phyloP scores from a whole-genome alignment of 2,329 filamentous ascomycete genomes.

The Talaromyces atroroseus region DNA sequence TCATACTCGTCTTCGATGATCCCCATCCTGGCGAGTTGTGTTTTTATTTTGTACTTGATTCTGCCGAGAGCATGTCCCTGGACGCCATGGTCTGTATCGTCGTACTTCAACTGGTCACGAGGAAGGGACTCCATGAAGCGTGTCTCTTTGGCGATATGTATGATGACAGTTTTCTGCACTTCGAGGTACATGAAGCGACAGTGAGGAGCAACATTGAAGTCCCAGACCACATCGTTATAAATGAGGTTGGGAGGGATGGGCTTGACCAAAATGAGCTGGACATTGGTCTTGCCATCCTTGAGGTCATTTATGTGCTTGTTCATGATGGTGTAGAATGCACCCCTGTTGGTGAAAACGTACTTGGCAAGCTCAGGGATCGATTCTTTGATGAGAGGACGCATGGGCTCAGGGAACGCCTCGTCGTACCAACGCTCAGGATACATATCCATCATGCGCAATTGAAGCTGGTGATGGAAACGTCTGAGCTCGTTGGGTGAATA shows the following conservation, averaged over 20 bases:
- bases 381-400: neutral
- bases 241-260: neutral
- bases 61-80: conserved; percentile 9
- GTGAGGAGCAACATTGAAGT: conserved; percentile 6
- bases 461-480: neutral
- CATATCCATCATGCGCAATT: neutral
- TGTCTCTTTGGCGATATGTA: conserved; percentile 6
- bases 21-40: conserved; percentile 2
- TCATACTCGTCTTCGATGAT: neutral
- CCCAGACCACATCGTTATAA: neutral
- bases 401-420: neutral
- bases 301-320: neutral
- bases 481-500: neutral
- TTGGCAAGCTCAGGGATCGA: neutral
- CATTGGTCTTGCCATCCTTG: neutral
- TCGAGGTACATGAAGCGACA: conserved; percentile 11
- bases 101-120: neutral
- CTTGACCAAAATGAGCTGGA: neutral
- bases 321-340: neutral
- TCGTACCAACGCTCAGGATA: neutral
- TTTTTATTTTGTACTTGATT: neutral
- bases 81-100: conserved; percentile 6
- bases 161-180: neutral
- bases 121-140: conserved; percentile 2
- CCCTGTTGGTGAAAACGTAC: neutral